phyloP scores from a whole-genome alignment of 1,284 basidiomycete genomes.

The Anthracocystis walkeri region DNA sequence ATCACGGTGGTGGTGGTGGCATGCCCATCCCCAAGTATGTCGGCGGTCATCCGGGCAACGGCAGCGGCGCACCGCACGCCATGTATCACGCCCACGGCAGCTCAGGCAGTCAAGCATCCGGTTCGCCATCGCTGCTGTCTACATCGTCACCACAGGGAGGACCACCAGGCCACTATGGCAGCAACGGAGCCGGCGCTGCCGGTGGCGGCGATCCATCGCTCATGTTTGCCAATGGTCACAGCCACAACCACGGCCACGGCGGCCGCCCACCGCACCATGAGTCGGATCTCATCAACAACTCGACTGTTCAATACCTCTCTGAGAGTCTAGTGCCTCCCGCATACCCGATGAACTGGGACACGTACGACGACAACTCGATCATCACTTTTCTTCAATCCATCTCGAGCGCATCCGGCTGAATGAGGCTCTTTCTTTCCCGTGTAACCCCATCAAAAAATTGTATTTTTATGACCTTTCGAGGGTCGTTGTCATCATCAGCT shows the following conservation, averaged over 20 bases:
- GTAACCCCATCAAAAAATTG: background rate
- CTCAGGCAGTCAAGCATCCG: slow-evolving; percentile 26
- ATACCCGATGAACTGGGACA: slow-evolving; percentile 53
- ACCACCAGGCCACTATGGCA: slow-evolving; percentile 13
- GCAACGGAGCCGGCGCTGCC: background rate
- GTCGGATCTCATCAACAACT: slow-evolving; percentile 10
- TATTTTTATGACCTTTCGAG: slow-evolving; percentile 1
- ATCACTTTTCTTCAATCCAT: slow-evolving; percentile 52
- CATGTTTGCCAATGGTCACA: slow-evolving; percentile 24
- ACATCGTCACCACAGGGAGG: slow-evolving; percentile 23
- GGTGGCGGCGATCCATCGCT: slow-evolving; percentile 12
- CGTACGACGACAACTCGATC: slow-evolving; percentile 52
- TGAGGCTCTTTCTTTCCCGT: too few relatives aligned
- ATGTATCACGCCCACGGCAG: slow-evolving; percentile 28
- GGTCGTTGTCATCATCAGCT: slow-evolving; percentile 1
- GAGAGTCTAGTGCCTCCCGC: slow-evolving; percentile 47
- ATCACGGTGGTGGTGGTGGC: slow-evolving; percentile 2
- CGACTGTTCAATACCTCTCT: slow-evolving; percentile 38
- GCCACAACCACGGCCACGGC: slow-evolving; percentile 8
- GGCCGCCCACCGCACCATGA: slow-evolving; percentile 9
- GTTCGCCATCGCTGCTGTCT: slow-evolving; percentile 37
- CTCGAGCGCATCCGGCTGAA: slow-evolving; percentile 24
- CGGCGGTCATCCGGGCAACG: slow-evolving; percentile 15
- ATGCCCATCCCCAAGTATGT: slow-evolving; percentile 20
- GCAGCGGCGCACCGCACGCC: slow-evolving; percentile 17